Conservation (phyloP, 1,139 yeast genomes). For the Hemisphaericaspora xylofermentans region DNA sequence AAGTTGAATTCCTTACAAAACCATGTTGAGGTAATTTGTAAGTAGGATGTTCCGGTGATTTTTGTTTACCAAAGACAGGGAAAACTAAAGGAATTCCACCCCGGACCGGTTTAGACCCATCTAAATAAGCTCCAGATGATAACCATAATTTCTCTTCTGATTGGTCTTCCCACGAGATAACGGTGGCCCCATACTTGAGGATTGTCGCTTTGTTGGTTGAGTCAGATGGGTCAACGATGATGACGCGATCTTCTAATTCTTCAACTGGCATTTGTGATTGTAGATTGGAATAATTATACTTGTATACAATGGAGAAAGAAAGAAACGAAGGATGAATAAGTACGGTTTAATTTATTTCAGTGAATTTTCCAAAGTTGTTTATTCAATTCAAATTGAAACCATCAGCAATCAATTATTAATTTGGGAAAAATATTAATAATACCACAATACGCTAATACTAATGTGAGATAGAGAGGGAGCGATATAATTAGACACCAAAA, state of each 20-base stretch:
- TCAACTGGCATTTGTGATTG: conserved; percentile 56
- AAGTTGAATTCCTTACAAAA: conserved; percentile 80
- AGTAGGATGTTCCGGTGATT: conserved; percentile 37
- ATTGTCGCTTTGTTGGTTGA: conserved; percentile 58
- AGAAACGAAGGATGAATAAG: no score
- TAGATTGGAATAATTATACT: no score
- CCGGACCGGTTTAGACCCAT: conserved; percentile 89
- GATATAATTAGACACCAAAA: no score
- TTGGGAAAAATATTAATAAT: no score
- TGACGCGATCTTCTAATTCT: conserved; percentile 63
- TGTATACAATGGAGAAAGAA: no score
- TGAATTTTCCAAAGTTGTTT: no score
- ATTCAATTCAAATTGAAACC: no score
- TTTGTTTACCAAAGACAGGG: conserved; percentile 86
- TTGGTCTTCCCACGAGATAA: conserved; percentile 70
- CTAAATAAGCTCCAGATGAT: conserved; percentile 73
- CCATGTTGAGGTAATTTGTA: conserved; percentile 86
- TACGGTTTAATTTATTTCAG: no score
- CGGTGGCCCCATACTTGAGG: conserved; percentile 85
- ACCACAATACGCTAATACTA: no score
- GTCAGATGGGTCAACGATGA: conserved; percentile 56
- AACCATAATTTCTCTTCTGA: conserved; percentile 70
- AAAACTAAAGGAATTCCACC: conserved; percentile 97
- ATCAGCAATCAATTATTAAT: no score
- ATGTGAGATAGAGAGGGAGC: no score